Percentiles rank a stretch among this genome's conserved stretches.
Evolutionary conservation across 305 asterid genomes (phyloP).

Genomic region (Rubia balearica): DNA sequence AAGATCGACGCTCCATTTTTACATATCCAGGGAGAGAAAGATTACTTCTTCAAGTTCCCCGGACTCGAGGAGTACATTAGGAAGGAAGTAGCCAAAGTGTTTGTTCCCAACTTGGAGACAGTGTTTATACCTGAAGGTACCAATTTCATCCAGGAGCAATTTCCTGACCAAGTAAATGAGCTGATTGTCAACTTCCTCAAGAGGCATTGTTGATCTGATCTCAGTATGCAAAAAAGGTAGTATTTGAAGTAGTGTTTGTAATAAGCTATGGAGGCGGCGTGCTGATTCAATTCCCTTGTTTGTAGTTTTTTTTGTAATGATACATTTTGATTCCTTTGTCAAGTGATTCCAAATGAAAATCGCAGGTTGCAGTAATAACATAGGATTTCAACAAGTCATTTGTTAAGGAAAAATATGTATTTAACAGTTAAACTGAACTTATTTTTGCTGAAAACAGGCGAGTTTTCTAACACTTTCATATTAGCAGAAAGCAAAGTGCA

Average conservation of each 20-base stretch:
- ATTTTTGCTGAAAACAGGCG: background rate
- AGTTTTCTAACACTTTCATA: background rate
- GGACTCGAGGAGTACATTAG: constrained; percentile 45
- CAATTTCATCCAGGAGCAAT: constrained; percentile 83
- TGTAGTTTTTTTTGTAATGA: background rate
- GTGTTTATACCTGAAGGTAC: constrained; percentile 53
- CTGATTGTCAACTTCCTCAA: constrained; percentile 46
- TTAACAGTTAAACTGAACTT: background rate
- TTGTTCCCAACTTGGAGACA: constrained; percentile 56
- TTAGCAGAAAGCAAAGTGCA: too few relatives aligned
- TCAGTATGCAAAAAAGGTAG: background rate
- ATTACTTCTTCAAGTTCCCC: constrained; percentile 46
- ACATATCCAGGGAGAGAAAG: constrained; percentile 58
- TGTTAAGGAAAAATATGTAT: background rate
- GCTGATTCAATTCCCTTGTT: background rate
- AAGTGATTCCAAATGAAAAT: background rate
- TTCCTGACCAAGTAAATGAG: constrained; percentile 46
- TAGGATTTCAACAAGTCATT: background rate
- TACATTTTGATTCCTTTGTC: background rate
- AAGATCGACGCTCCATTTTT: constrained; percentile 47
- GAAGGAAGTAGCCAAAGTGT: constrained; percentile 38
- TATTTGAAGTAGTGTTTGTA: background rate
- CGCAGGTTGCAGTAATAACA: background rate
- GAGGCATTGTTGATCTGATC: constrained; percentile 11
- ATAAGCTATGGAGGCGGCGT: background rate